phyloP scores from a whole-genome alignment of 306 rosid species.

The Vigna nakashimae region DNA sequence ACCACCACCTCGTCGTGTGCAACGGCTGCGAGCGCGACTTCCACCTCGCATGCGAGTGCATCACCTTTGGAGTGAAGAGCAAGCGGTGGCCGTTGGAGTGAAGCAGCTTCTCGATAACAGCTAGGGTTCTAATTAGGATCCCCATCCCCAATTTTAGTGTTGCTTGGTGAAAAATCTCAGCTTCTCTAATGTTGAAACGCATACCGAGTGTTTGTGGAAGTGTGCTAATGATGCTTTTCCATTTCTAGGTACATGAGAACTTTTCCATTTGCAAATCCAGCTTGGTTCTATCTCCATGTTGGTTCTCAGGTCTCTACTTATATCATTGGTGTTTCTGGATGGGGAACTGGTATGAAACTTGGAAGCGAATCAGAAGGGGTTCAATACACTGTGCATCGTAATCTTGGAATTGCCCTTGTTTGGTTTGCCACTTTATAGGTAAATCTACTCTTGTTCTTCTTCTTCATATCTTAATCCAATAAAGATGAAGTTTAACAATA shows the following conservation, averaged over 20 bases:
- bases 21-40: constrained; percentile 93
- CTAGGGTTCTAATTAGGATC: constrained; percentile 9
- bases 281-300: constrained; percentile 69
- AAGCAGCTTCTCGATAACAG: constrained; percentile 86
- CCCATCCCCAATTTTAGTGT: too few species aligned
- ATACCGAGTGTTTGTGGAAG: constrained; percentile 51
- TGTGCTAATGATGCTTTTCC: constrained; percentile 11
- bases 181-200: constrained; percentile 1
- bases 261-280: constrained; percentile 67
- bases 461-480: too few species aligned
- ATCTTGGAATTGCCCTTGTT: constrained; percentile 77
- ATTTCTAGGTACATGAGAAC: constrained; percentile 63
- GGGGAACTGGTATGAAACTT: constrained; percentile 89
- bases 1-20: constrained; percentile 61
- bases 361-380: constrained; percentile 69
- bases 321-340: constrained; percentile 86
- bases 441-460: background rate
- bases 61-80: constrained; percentile 68
- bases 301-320: constrained; percentile 73
- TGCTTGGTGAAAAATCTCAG: too few species aligned
- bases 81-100: constrained; percentile 94
- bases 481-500: background rate
- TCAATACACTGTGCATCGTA: constrained; percentile 59
- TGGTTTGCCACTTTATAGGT: constrained; percentile 81
- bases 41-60: constrained; percentile 81